Evolutionary conservation across 352 stramenopile species (phyloP), one percentile per base, ranked within the genome.

Genomic region (Globisporangium middletonii): DNA sequence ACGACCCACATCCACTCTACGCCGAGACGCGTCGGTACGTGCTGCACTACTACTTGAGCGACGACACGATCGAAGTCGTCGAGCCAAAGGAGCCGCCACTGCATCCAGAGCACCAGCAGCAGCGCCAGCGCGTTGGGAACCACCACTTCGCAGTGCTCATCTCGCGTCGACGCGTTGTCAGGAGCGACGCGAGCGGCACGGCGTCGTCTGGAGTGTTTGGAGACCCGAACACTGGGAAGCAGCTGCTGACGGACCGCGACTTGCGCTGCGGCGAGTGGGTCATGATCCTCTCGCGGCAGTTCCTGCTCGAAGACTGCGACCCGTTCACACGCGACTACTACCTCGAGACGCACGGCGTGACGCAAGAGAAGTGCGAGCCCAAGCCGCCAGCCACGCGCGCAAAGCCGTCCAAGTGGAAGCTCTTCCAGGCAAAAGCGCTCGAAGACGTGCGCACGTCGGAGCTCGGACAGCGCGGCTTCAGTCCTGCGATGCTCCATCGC

Each of bases 291-390:
- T 87, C 91, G 15, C 77, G 88, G 7, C 61, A 64, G n/a, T 71
- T 98, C n/a, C 62, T 97, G 13, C 75, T 98, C 18, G 73, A 96
- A 59, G 83, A 94, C 60, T 98, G 92, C 67, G 90, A 97, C 62
- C 65, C 71, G 44, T 96, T 96, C 63, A 98, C 92, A n/a, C 74
- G 80, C 7, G 71, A 85, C 2, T 98, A 93, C 76, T 98, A 96
- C 64, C 52, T 91, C 41, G 71, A 87, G 56, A 83, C 66, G 8
- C 67, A 90, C 38, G 88, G 91, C 12, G 70, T 97, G 38, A 87
- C 80, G 2, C 92, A 98, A 42, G 80, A 94, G 45, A 61, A 58
- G 16, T 72, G 69, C 47, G 68, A 84, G 28, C 53, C 69, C 1
- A 53, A 57, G 37, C 18, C 38, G 45, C 15, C 28, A 7, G 30